These are phyloP conservation scores for Ceratobasidium papillatum DNA, from an alignment of 1,284 basidiomycete species.

Conservation along the genomic window DNA sequence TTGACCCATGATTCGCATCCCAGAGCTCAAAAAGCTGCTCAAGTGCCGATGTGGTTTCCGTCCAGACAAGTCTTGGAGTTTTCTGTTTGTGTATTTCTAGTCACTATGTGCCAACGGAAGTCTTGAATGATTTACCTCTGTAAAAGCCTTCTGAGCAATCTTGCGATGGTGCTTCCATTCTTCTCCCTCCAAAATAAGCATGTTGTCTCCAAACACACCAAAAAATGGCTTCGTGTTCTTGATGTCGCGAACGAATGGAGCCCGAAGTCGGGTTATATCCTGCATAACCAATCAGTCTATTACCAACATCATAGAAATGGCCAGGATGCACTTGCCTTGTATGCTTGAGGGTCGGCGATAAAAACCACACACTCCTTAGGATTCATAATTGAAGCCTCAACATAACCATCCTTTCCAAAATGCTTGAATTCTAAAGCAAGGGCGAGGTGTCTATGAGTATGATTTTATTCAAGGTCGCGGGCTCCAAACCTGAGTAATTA, in stretches of 20 bases:
- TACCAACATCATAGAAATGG: background rate
- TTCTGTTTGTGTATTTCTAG: background rate
- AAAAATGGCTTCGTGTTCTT: background rate
- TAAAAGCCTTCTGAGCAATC: conserved; percentile 27
- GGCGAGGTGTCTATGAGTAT: background rate
- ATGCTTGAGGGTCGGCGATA: conserved; percentile 23
- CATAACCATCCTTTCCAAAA: conserved; percentile 8
- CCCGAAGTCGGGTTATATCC: background rate
- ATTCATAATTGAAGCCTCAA: conserved; percentile 8
- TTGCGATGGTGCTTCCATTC: conserved; percentile 38
- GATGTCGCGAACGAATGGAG: background rate
- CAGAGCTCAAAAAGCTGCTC: conserved; percentile 19
- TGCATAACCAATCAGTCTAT: background rate
- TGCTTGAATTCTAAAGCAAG: conserved; percentile 9
- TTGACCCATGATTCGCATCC: background rate
- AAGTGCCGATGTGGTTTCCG: conserved; percentile 1
- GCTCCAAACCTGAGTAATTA: conserved; percentile 16
- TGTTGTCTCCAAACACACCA: conserved; percentile 27
- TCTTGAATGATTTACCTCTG: conserved; percentile 4
- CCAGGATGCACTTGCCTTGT: background rate
- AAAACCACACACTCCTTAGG: background rate
- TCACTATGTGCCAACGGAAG: too few species aligned
- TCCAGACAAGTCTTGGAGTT: conserved; percentile 2
- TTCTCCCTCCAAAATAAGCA: conserved; percentile 32
- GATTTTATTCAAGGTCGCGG: background rate